Evolutionary conservation across 805 yeast genomes (phyloP).

Genomic region (Starmerella geochares): DNA sequence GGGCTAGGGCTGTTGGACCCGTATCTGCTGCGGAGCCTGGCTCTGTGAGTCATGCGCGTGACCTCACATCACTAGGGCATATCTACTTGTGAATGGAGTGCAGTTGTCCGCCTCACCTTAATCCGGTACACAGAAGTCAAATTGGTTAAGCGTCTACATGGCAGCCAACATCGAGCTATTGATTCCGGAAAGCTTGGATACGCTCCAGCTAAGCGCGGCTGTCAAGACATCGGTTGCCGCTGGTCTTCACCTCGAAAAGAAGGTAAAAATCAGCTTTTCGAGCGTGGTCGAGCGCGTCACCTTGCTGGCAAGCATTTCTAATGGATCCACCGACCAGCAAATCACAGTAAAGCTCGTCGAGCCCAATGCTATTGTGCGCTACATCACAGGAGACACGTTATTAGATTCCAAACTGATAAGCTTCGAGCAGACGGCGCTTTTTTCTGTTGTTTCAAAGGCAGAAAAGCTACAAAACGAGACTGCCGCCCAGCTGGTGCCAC

Average conservation of each 20-base stretch:
- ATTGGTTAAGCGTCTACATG: not conserved
- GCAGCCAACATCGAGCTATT: constrained; percentile 16
- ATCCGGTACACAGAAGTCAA: not conserved
- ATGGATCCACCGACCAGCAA: constrained; percentile 8
- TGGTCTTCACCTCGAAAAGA: constrained; percentile 29
- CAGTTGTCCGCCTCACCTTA: not conserved
- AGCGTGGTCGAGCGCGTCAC: constrained; percentile 16
- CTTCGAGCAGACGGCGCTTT: constrained; percentile 35
- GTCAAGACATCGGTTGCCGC: constrained; percentile 39
- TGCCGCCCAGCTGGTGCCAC: constrained; percentile 20
- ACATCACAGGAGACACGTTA: constrained; percentile 27
- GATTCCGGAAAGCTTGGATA: constrained; percentile 23
- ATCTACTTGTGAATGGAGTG: not conserved
- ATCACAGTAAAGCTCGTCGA: constrained; percentile 33
- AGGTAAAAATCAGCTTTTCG: constrained; percentile 26
- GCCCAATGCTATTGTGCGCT: constrained; percentile 45
- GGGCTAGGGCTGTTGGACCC: not conserved
- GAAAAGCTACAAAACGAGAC: constrained; percentile 24
- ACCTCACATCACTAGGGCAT: constrained; percentile 3
- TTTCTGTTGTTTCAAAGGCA: constrained; percentile 21
- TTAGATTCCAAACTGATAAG: constrained; percentile 26
- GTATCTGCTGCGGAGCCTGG: too few relatives aligned
- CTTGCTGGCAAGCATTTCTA: constrained; percentile 15
- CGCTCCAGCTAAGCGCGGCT: constrained; percentile 21
- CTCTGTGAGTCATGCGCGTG: constrained; percentile 5